Evolutionary conservation across 2,329 filamentous ascomycete species (phyloP).

Genomic region (Metarhizium robertsii): DNA sequence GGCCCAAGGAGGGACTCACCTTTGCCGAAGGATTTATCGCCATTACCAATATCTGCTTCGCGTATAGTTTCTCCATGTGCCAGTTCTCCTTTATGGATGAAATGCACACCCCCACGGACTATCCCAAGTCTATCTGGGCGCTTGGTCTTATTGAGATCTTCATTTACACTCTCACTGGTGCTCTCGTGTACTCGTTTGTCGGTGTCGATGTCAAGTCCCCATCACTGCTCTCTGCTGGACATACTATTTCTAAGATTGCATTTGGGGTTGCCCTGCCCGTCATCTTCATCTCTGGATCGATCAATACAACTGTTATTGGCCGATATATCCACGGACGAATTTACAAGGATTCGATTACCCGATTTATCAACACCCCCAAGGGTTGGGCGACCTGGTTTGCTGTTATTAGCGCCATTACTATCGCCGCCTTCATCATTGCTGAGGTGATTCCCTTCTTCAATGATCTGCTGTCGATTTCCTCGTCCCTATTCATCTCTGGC

Average conservation of each 20-base stretch:
- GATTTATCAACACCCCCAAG: slow-evolving; percentile 38
- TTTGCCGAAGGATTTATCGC: slow-evolving; percentile 50
- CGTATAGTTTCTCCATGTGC: slow-evolving; percentile 50
- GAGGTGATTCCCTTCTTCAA: slow-evolving; percentile 65
- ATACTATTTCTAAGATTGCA: slow-evolving; percentile 52
- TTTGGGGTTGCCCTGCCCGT: slow-evolving; percentile 64
- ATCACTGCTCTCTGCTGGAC: slow-evolving; percentile 56
- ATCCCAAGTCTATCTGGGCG: slow-evolving; percentile 46
- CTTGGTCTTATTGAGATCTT: slow-evolving; percentile 52
- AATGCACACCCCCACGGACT: slow-evolving; percentile 40
- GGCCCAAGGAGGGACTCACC: slow-evolving; percentile 33
- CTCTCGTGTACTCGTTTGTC: slow-evolving; percentile 60
- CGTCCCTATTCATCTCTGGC: slow-evolving; percentile 37
- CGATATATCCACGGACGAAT: slow-evolving; percentile 37
- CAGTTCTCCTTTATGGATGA: slow-evolving; percentile 46
- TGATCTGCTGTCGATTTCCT: slow-evolving; percentile 46
- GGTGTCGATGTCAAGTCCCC: slow-evolving; percentile 55
- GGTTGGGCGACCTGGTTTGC: slow-evolving; percentile 46
- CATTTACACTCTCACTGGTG: slow-evolving; percentile 59
- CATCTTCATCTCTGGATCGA: slow-evolving; percentile 65
- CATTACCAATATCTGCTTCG: slow-evolving; percentile 61
- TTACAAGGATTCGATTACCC: slow-evolving; percentile 32
- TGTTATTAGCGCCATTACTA: slow-evolving; percentile 47
- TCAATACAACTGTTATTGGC: slow-evolving; percentile 45
- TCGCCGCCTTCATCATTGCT: slow-evolving; percentile 60